A percentile compares a stretch with the other conserved stretches of the same genome.
Conservation (phyloP, 2,329 filamentous ascomycete genomes). For the Colletotrichum karsti region DNA sequence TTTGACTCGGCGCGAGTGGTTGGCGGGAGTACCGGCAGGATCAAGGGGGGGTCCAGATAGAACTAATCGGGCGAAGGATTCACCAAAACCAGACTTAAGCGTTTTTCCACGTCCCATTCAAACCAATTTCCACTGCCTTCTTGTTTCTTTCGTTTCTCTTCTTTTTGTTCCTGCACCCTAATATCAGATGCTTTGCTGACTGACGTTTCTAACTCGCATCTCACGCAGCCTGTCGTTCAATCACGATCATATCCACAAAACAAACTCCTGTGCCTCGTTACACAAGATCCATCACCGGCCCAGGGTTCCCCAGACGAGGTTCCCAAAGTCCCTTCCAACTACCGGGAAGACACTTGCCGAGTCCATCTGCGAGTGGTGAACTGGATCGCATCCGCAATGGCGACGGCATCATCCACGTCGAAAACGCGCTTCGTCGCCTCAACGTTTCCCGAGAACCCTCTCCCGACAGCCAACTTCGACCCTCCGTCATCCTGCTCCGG, state of each 20-base stretch:
- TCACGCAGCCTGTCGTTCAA: background rate
- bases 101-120: background rate
- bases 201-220: background rate
- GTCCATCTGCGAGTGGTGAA: background rate
- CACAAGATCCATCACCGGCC: background rate
- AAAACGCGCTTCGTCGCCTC: constrained; percentile 24
- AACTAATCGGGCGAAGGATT: background rate
- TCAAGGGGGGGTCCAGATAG: background rate
- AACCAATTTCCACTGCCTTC: background rate
- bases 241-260: background rate
- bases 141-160: background rate
- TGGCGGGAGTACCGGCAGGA: no score
- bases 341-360: background rate
- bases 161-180: background rate
- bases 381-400: background rate
- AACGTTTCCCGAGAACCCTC: constrained; percentile 29
- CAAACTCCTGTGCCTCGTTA: background rate
- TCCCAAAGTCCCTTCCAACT: background rate
- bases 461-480: constrained; percentile 33
- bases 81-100: background rate
- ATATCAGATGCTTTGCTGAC: background rate
- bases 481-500: constrained; percentile 29
- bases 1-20: background rate
- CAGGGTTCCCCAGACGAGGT: background rate
- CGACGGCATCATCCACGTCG: background rate